Conservation (phyloP, 1,284 basidiomycete species). For the Schizophyllum commune region DNA sequence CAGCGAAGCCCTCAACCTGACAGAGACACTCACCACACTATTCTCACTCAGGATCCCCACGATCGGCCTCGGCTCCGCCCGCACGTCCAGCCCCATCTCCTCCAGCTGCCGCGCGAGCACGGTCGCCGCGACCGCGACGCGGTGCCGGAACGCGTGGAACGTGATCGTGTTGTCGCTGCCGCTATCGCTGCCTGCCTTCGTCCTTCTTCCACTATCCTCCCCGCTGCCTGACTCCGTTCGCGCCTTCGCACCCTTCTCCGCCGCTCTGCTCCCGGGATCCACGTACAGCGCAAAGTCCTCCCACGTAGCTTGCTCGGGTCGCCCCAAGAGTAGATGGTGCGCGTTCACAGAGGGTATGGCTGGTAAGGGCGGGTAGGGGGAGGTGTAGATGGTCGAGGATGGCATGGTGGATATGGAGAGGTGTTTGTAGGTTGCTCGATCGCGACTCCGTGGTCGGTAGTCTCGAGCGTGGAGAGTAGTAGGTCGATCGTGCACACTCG, state of each 20-base stretch:
- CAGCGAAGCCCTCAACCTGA: conserved; percentile 7
- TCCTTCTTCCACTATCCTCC: too few species aligned
- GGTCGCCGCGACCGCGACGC: conserved; percentile 48
- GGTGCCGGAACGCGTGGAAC: conserved; percentile 40
- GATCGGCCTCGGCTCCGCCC: conserved; percentile 39
- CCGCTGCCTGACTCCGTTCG: too few species aligned
- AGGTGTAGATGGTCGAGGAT: conserved; percentile 16
- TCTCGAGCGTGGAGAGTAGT: too few species aligned
- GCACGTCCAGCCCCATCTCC: conserved; percentile 51
- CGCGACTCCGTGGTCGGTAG: too few species aligned
- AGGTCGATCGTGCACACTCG: too few species aligned
- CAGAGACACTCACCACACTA: conserved; percentile 46
- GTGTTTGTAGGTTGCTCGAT: too few species aligned
- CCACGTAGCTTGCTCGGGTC: conserved; percentile 43
- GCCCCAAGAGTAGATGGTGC: conserved; percentile 47
- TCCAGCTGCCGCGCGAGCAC: conserved; percentile 38
- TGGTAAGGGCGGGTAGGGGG: conserved; percentile 32
- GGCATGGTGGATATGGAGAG: too few species aligned
- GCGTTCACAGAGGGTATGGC: conserved; percentile 41
- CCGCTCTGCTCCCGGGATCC: conserved; percentile 21
- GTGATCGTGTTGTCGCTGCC: conserved; percentile 37
- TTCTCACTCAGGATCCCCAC: conserved; percentile 66
- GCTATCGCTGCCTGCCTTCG: conserved; percentile 18
- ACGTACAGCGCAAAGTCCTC: conserved; percentile 50
- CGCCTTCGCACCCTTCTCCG: conserved; percentile 17